These are phyloP conservation scores for button mushroom (Agaricus bisporus) DNA, from an alignment of 768 basidiomycete genomes.

Conservation along the genomic window DNA sequence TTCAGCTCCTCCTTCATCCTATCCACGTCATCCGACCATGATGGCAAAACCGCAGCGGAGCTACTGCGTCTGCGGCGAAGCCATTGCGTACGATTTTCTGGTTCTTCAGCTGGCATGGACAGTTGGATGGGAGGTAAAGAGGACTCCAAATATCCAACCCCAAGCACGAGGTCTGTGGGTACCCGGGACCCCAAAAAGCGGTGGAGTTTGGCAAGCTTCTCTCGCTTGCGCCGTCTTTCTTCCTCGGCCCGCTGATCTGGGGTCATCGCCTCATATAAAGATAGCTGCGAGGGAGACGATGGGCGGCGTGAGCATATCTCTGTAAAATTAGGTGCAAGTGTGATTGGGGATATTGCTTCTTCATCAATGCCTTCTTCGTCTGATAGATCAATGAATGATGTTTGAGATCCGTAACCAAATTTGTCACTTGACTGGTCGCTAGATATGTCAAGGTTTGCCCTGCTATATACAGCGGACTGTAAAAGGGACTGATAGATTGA, in stretches of 20 bases:
- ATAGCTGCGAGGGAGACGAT: constrained; percentile 35
- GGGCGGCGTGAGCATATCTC: constrained; percentile 20
- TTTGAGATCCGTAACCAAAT: constrained; percentile 22
- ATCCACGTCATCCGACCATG: constrained; percentile 52
- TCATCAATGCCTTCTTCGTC: constrained; percentile 45
- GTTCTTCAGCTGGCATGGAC: constrained; percentile 7
- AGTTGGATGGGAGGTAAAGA: constrained; percentile 6
- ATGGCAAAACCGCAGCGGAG: constrained; percentile 36
- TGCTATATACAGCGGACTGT: constrained; percentile 15
- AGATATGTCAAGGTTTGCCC: constrained; percentile 11
- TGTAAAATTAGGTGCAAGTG: constrained; percentile 14
- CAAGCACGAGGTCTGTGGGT: constrained; percentile 62
- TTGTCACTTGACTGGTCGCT: constrained; percentile 6
- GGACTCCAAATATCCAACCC: constrained; percentile 28
- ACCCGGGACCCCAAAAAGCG: constrained; percentile 83
- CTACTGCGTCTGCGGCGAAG: constrained; percentile 49
- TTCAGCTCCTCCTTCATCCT: constrained; percentile 65
- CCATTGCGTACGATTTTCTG: constrained; percentile 33
- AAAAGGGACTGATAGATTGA: constrained; percentile 7
- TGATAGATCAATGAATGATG: constrained; percentile 64
- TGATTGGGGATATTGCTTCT: constrained; percentile 27
- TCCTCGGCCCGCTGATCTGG: constrained; percentile 53
- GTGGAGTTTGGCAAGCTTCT: constrained; percentile 75
- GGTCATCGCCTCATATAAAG: constrained; percentile 42
- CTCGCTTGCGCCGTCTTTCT: constrained; percentile 62